phyloP scores from a whole-genome alignment of 768 basidiomycete genomes.

The Pisolithus marmoratus region DNA sequence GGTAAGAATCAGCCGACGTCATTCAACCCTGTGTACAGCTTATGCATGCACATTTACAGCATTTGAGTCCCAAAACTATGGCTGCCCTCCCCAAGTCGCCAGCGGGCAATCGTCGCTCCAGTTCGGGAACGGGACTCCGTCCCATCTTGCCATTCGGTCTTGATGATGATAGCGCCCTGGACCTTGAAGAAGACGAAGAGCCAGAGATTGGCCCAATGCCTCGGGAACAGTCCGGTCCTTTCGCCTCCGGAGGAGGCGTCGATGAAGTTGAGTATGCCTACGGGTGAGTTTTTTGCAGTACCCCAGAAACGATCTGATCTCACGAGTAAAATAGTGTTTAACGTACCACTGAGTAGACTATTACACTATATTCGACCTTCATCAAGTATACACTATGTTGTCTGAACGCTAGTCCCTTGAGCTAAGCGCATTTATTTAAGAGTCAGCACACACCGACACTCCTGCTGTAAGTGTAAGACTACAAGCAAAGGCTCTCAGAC shows the following conservation, averaged over 20 bases:
- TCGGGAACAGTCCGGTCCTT: constrained; percentile 66
- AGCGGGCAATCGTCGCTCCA: constrained; percentile 73
- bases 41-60: constrained; percentile 40
- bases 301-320: constrained; percentile 1
- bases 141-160: constrained; percentile 76
- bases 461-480: not conserved
- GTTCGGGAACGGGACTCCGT: constrained; percentile 77
- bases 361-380: no score
- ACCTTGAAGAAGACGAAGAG: constrained; percentile 67
- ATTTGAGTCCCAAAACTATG: constrained; percentile 96
- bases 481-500: not conserved
- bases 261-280: constrained; percentile 90
- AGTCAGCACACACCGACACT: no score
- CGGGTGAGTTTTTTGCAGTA: constrained; percentile 45
- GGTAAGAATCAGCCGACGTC: constrained; percentile 42
- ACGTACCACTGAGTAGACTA: not conserved
- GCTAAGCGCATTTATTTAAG: not conserved
- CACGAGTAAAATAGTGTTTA: constrained; percentile 19
- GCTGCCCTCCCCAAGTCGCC: constrained; percentile 90
- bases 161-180: constrained; percentile 70
- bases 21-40: not conserved
- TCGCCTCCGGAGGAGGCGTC: constrained; percentile 75
- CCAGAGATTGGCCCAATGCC: constrained; percentile 71
- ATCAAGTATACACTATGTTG: not conserved
- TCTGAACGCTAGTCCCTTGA: not conserved